Conservation (phyloP, 495 filamentous ascomycete species). For the Hypoxylon lenormandii region DNA sequence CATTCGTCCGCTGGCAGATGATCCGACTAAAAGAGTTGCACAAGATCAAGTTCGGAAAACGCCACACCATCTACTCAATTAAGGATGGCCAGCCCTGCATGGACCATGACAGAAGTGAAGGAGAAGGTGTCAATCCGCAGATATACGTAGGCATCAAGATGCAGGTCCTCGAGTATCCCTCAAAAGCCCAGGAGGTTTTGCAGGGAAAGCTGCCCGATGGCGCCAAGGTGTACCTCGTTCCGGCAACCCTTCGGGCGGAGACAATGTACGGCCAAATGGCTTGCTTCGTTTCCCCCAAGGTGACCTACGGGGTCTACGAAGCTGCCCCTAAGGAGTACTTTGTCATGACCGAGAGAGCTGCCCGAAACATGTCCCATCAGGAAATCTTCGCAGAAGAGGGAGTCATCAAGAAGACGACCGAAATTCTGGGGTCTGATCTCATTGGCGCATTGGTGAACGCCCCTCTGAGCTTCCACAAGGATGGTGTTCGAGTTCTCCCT, state of each 20-base stretch:
- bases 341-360: constrained; percentile 85
- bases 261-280: constrained; percentile 98
- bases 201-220: constrained; percentile 81
- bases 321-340: constrained; percentile 85
- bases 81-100: constrained; percentile 98
- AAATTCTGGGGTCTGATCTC: constrained; percentile 79
- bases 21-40: constrained; percentile 86
- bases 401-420: constrained; percentile 76
- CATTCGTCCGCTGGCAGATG: constrained; percentile 98
- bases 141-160: constrained; percentile 94
- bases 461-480: constrained; percentile 86
- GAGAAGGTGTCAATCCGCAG: constrained; percentile 89
- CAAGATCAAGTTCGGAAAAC: constrained; percentile 93
- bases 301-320: constrained; percentile 91
- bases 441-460: constrained; percentile 88
- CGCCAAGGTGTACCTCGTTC: constrained; percentile 86
- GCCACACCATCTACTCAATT: constrained; percentile 94
- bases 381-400: constrained; percentile 81
- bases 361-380: constrained; percentile 97
- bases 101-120: constrained; percentile 93
- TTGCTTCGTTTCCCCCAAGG: constrained; percentile 92
- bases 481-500: constrained; percentile 83
- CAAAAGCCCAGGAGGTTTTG: constrained; percentile 73
- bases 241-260: constrained; percentile 92
- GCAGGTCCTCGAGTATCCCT: constrained; percentile 86